Percentiles rank a stretch among this genome's conserved stretches.
Conservation (phyloP, 2,329 filamentous ascomycete species). For the Penicillium sp. region DNA sequence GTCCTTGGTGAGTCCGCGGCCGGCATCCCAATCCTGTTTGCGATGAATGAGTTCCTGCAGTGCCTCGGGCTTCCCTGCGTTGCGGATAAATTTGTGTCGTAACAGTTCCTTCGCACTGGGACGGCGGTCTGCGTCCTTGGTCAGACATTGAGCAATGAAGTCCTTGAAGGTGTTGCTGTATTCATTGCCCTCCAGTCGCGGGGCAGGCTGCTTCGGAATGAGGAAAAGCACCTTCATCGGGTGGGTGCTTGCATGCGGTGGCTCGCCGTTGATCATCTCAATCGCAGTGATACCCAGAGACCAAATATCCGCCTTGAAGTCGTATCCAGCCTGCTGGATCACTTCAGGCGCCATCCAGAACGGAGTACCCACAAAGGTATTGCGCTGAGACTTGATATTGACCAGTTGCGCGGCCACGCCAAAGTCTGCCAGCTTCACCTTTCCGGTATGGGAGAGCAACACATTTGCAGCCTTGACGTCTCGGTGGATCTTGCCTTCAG, state of each 20-base stretch:
- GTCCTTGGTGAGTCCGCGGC: slow-evolving; percentile 65
- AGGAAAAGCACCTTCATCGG: slow-evolving; percentile 93
- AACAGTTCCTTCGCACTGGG: slow-evolving; percentile 84
- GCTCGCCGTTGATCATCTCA: slow-evolving; percentile 83
- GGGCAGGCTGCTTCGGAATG: slow-evolving; percentile 84
- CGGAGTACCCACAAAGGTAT: slow-evolving; percentile 95
- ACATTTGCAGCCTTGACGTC: slow-evolving; percentile 97
- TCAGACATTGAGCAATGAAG: slow-evolving; percentile 84
- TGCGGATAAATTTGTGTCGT: slow-evolving; percentile 82
- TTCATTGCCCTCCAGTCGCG: slow-evolving; percentile 72
- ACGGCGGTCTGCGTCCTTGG: slow-evolving; percentile 84
- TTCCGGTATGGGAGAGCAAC: slow-evolving; percentile 83
- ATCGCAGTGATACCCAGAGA: slow-evolving; percentile 88
- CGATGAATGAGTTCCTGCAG: slow-evolving; percentile 81
- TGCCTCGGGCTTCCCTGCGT: slow-evolving; percentile 81
- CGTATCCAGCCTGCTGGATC: slow-evolving; percentile 79
- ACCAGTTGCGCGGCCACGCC: slow-evolving; percentile 94
- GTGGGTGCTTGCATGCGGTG: slow-evolving; percentile 80
- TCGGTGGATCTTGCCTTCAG: slow-evolving; percentile 91
- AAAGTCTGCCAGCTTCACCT: slow-evolving; percentile 95
- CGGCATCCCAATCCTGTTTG: slow-evolving; percentile 77
- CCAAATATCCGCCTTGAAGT: slow-evolving; percentile 93
- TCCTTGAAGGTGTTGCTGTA: slow-evolving; percentile 93
- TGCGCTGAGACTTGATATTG: slow-evolving; percentile 94
- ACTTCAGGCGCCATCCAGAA: slow-evolving; percentile 98